phyloP scores from a whole-genome alignment of 2,329 filamentous ascomycete genomes.

The Teratosphaeria nubilosa region DNA sequence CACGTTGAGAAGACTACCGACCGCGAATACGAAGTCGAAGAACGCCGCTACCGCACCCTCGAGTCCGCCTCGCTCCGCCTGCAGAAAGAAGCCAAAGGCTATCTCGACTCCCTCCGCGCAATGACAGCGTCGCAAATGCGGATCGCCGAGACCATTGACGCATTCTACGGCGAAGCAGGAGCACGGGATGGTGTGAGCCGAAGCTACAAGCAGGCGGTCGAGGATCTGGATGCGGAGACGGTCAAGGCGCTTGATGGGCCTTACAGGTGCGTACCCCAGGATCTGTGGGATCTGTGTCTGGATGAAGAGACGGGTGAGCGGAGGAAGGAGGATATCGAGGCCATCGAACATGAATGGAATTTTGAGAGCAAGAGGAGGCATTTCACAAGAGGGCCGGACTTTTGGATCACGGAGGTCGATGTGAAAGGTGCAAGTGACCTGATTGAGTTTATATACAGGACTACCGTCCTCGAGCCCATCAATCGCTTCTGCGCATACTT shows the following conservation, averaged over 20 bases:
- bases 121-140: constrained; percentile 99
- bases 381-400: constrained; percentile 4
- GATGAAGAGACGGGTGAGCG: constrained; percentile 11
- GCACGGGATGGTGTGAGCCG: constrained; percentile 89
- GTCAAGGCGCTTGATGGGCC: constrained; percentile 97
- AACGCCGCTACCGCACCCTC: constrained; percentile 91
- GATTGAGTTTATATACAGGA: constrained; percentile 40
- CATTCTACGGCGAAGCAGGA: constrained; percentile 94
- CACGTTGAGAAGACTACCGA: constrained; percentile 99
- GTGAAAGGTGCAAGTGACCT: constrained; percentile 13
- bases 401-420: background rate
- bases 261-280: constrained; percentile 52
- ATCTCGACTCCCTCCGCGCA: constrained; percentile 88
- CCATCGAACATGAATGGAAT: constrained; percentile 21
- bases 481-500: constrained; percentile 96
- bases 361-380: constrained; percentile 14
- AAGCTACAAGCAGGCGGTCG: constrained; percentile 96
- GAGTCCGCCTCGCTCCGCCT: constrained; percentile 83
- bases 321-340: constrained; percentile 7
- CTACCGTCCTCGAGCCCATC: constrained; percentile 92
- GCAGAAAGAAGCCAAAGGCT: constrained; percentile 97
- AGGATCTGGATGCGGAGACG: constrained; percentile 93
- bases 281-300: constrained; percentile 8
- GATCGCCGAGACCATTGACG: constrained; percentile 97
- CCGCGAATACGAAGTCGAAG: constrained; percentile 93